These are phyloP conservation scores for Entomortierella chlamydospora DNA, from an alignment of 192 early-diverging fungal genomes.

Conservation along the genomic window DNA sequence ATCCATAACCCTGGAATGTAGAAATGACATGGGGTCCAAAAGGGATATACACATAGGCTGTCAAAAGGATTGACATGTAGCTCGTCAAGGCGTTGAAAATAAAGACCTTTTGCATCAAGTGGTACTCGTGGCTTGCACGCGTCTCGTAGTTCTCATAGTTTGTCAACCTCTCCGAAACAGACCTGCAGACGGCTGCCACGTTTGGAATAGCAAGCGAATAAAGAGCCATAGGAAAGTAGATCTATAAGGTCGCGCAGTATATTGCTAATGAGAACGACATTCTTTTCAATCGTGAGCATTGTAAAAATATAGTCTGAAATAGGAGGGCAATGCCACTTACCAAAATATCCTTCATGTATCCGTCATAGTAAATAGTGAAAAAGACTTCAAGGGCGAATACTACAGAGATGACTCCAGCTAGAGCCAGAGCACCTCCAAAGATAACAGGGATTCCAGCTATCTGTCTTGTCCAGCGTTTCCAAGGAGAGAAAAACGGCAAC, in stretches of 20 bases:
- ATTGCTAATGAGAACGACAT: no score
- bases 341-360: slow-evolving; percentile 72
- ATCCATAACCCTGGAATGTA: slow-evolving; percentile 57
- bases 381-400: slow-evolving; percentile 85
- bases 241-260: no score
- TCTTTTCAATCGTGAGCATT: not conserved
- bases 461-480: slow-evolving; percentile 76
- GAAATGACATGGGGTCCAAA: slow-evolving; percentile 75
- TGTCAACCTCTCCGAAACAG: slow-evolving; percentile 71
- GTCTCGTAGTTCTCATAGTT: slow-evolving; percentile 89
- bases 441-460: slow-evolving; percentile 68
- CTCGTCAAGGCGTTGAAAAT: slow-evolving; percentile 85
- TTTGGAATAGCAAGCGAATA: slow-evolving; percentile 81
- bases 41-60: slow-evolving; percentile 91
- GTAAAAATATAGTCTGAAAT: not conserved
- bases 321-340: slow-evolving; percentile 24
- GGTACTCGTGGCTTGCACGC: slow-evolving; percentile 73
- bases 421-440: slow-evolving; percentile 64
- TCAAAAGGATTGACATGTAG: slow-evolving; percentile 87
- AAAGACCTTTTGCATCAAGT: slow-evolving; percentile 87
- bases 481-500: slow-evolving; percentile 76
- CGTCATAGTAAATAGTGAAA: slow-evolving; percentile 84
- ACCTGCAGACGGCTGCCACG: slow-evolving; percentile 73
- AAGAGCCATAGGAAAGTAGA: slow-evolving; percentile 77
- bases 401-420: slow-evolving; percentile 70